A percentile compares a stretch with the other conserved stretches of the same genome.
These are phyloP conservation scores for Saxophila tyrrhenica DNA, from an alignment of 495 filamentous ascomycete species.

Conservation along the genomic window DNA sequence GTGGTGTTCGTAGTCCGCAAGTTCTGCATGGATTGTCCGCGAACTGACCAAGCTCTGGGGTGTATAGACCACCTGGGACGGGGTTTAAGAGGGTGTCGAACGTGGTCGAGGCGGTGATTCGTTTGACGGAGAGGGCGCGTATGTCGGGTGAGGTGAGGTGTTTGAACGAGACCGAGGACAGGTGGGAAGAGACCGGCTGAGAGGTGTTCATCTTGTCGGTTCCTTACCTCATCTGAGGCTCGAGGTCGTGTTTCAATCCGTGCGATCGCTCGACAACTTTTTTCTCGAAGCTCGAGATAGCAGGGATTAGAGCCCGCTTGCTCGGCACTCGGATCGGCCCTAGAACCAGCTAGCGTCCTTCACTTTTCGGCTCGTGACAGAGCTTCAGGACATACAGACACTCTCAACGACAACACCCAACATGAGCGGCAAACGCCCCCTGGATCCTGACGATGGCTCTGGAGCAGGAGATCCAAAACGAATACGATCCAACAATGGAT, in stretches of 20 bases:
- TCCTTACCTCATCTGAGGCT: too few species aligned
- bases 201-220: constrained; percentile 60
- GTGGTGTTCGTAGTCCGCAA: constrained; percentile 27
- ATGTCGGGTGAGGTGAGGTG: constrained; percentile 74
- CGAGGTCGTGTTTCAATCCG: too few species aligned
- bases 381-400: too few species aligned
- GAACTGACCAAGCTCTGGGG: constrained; percentile 86
- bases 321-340: too few species aligned
- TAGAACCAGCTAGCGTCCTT: too few species aligned
- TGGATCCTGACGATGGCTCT: constrained; percentile 35
- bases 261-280: background rate
- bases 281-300: background rate
- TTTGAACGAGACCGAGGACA: constrained; percentile 81
- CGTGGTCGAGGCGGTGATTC: constrained; percentile 77
- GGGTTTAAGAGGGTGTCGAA: constrained; percentile 82
- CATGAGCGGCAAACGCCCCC: constrained; percentile 54
- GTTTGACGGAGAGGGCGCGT: constrained; percentile 77
- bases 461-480: constrained; percentile 44
- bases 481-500: constrained; percentile 49
- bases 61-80: constrained; percentile 80
- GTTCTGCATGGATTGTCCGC: constrained; percentile 54
- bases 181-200: constrained; percentile 72
- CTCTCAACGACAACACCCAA: constrained; percentile 2
- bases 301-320: too few species aligned
- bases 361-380: too few species aligned